A percentile compares a stretch with the other conserved stretches of the same genome.
Evolutionary conservation across 768 basidiomycete species (phyloP).

Genomic region (Rhodotorula babjevae): DNA sequence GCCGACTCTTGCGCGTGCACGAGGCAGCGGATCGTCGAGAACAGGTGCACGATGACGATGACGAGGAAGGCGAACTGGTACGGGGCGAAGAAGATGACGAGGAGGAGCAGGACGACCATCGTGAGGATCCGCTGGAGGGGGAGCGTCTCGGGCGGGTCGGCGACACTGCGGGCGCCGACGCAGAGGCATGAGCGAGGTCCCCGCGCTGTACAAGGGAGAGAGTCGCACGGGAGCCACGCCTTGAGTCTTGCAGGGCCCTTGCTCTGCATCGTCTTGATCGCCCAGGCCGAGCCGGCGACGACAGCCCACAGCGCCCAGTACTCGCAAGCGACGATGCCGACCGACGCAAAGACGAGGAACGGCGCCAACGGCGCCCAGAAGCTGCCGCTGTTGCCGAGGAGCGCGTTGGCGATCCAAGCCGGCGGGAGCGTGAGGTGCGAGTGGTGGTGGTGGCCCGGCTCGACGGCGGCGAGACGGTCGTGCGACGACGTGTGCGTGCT

Average conservation of each 20-base stretch:
- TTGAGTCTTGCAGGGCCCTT: neutral
- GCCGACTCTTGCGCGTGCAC: constrained; percentile 4
- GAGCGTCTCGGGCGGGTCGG: constrained; percentile 14
- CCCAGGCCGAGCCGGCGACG: constrained; percentile 1
- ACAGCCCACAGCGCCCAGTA: constrained; percentile 7
- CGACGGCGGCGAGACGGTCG: neutral
- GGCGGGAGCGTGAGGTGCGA: constrained; percentile 1
- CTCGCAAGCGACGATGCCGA: constrained; percentile 15
- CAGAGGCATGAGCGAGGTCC: no score
- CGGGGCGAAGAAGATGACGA: constrained; percentile 74
- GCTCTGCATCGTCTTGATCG: neutral
- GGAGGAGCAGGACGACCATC: constrained; percentile 58
- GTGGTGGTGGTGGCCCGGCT: neutral
- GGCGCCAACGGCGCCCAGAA: constrained; percentile 20
- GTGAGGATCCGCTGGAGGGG: constrained; percentile 42
- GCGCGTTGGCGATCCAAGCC: constrained; percentile 17
- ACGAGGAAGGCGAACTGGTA: constrained; percentile 88
- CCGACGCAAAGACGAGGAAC: neutral
- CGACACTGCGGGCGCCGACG: neutral
- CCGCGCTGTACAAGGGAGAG: no score
- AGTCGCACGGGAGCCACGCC: neutral
- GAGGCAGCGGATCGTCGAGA: constrained; percentile 54
- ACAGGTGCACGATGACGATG: constrained; percentile 71
- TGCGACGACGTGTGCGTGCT: neutral
- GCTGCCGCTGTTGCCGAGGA: constrained; percentile 27